A percentile compares a stretch with the other conserved stretches of the same genome.
Conservation (phyloP, 306 rosid species). For the Pterocarpus santalinus region DNA sequence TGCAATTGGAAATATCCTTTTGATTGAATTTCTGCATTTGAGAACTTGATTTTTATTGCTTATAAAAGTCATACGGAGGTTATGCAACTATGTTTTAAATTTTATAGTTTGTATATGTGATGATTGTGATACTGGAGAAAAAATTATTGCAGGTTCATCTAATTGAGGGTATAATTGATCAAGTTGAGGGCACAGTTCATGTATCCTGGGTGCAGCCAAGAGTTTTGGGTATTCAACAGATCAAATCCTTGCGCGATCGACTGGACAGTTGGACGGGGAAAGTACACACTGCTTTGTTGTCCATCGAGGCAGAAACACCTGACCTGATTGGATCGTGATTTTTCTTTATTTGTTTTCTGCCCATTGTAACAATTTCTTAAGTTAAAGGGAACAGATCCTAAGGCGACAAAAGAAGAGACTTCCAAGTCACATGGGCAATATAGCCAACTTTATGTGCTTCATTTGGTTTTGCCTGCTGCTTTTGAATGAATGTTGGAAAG, state of each 20-base stretch:
- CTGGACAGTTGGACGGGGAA: constrained; percentile 87
- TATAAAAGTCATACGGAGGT: neutral
- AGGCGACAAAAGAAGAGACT: constrained; percentile 55
- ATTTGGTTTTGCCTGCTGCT: constrained; percentile 57
- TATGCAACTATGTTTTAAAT: neutral
- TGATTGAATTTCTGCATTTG: constrained; percentile 1
- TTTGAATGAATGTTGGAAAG: constrained; percentile 64
- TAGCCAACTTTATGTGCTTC: constrained; percentile 59
- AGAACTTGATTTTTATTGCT: neutral
- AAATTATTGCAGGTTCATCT: constrained; percentile 81
- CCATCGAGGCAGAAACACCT: constrained; percentile 98
- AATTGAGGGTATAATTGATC: constrained; percentile 97
- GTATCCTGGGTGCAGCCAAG: constrained; percentile 99
- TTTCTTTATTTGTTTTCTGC: constrained; percentile 49
- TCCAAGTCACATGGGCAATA: constrained; percentile 52
- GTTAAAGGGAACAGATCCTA: constrained; percentile 49
- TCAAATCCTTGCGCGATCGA: constrained; percentile 86
- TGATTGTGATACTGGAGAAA: neutral
- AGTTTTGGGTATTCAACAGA: constrained; percentile 89
- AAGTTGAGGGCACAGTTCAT: constrained; percentile 93
- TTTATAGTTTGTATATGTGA: constrained; percentile 17
- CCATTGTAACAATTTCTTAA: constrained; percentile 62
- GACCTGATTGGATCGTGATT: constrained; percentile 88
- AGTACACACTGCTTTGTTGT: constrained; percentile 85
- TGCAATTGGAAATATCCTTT: neutral